Evolutionary conservation across 1,139 yeast species (phyloP).

Genomic region (Yamadazyma atlantica): DNA sequence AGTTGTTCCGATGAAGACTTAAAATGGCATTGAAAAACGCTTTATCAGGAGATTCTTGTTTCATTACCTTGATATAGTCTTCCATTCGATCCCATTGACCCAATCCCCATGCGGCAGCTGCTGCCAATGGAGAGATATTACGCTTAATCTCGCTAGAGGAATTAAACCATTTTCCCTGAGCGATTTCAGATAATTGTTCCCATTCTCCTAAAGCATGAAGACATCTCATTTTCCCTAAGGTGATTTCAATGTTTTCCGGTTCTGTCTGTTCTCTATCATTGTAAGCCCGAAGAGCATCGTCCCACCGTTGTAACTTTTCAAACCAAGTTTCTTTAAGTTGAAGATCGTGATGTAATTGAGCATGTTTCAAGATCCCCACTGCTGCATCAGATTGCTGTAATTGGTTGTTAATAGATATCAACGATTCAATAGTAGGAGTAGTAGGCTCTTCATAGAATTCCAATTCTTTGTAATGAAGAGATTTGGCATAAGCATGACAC

Average conservation of each 20-base stretch:
- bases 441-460: slow-evolving; percentile 94
- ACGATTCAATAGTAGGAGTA: slow-evolving; percentile 87
- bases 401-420: slow-evolving; percentile 90
- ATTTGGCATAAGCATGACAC: slow-evolving; percentile 97
- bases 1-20: slow-evolving; percentile 81
- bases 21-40: slow-evolving; percentile 93
- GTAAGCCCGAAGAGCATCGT: slow-evolving; percentile 91
- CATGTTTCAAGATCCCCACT: slow-evolving; percentile 92
- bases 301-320: slow-evolving; percentile 96
- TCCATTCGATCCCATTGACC: slow-evolving; percentile 98
- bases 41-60: slow-evolving; percentile 87
- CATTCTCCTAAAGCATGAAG: slow-evolving; percentile 97
- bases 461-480: slow-evolving; percentile 90
- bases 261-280: slow-evolving; percentile 64
- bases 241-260: slow-evolving; percentile 68
- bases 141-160: slow-evolving; percentile 73
- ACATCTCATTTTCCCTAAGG: slow-evolving; percentile 98
- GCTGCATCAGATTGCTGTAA: slow-evolving; percentile 98
- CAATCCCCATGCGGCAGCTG: slow-evolving; percentile 99
- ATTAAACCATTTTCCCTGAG: slow-evolving; percentile 80
- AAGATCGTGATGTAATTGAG: slow-evolving; percentile 88
- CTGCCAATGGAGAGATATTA: slow-evolving; percentile 95
- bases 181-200: slow-evolving; percentile 87
- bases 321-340: slow-evolving; percentile 97
- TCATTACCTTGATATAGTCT: slow-evolving; percentile 85